Conservation (phyloP, 208 protist genomes). For the Leishmania amazonensis region DNA sequence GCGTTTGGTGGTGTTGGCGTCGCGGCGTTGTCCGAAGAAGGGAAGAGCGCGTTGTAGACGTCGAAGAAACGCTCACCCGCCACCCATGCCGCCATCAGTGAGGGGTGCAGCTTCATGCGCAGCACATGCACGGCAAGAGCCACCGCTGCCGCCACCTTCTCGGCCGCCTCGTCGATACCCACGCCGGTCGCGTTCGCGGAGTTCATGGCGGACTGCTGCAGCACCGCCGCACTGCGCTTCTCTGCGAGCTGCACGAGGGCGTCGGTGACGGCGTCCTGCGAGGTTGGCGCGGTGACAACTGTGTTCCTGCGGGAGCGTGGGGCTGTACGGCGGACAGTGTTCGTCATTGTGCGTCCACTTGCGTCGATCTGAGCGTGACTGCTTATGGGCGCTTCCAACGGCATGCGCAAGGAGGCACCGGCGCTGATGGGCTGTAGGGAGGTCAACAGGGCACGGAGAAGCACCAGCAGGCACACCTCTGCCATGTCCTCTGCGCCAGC, state of each 20-base stretch:
- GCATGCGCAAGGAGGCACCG: neutral
- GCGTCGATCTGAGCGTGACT: neutral
- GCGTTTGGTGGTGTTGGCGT: neutral
- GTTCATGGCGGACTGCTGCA: conserved; percentile 1
- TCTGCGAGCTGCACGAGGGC: conserved; percentile 16
- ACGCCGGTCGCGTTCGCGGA: neutral
- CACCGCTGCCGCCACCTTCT: conserved; percentile 2
- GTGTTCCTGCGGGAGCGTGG: neutral
- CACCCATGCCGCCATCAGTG: conserved; percentile 1
- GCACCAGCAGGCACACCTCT: conserved; percentile 19
- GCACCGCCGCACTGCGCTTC: conserved; percentile 8
- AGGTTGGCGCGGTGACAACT: neutral
- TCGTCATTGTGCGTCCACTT: neutral
- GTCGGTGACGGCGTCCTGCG: conserved; percentile 9
- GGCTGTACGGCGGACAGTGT: neutral
- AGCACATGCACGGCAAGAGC: conserved; percentile 31
- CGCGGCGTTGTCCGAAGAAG: neutral
- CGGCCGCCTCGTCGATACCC: neutral
- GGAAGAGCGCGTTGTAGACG: conserved; percentile 25
- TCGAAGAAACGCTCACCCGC: conserved; percentile 17
- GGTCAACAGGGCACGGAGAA: conserved; percentile 18
- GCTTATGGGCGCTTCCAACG: neutral
- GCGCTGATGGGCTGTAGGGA: neutral
- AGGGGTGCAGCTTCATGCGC: conserved; percentile 16
- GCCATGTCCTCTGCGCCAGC: neutral